A percentile compares a stretch with the other conserved stretches of the same genome.
Conservation (phyloP, 768 basidiomycete genomes). For the Gloeopeniophorella convolvens region DNA sequence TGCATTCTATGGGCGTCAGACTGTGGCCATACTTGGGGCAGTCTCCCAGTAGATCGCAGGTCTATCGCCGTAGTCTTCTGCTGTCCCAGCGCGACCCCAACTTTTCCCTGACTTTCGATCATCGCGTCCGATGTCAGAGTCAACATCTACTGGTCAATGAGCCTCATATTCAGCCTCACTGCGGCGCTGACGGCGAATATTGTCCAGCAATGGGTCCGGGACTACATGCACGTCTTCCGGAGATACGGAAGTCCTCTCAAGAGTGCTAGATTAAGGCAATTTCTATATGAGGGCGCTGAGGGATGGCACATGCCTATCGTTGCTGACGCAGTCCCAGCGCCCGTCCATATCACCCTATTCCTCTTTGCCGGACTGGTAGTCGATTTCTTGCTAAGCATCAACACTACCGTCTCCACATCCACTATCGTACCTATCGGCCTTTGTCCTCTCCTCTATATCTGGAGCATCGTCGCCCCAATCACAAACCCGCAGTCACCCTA, state of each 20-base stretch:
- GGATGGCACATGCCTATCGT: conserved; percentile 36
- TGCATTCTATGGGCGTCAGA: not conserved
- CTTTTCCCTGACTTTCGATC: conserved; percentile 13
- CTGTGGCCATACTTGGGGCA: conserved; percentile 1
- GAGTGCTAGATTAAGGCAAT: conserved; percentile 39
- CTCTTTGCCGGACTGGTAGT: conserved; percentile 45
- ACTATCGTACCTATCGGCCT: not conserved
- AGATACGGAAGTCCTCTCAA: conserved; percentile 25
- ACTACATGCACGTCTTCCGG: conserved; percentile 29
- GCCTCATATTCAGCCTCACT: conserved; percentile 33
- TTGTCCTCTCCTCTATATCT: conserved; percentile 11
- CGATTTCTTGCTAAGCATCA: conserved; percentile 35
- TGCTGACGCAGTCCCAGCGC: conserved; percentile 39
- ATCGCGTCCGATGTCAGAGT: conserved; percentile 32
- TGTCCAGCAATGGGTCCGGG: conserved; percentile 43
- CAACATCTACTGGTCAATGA: conserved; percentile 38
- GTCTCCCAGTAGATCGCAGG: conserved; percentile 9
- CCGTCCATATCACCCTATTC: conserved; percentile 44
- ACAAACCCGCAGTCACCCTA: conserved; percentile 7
- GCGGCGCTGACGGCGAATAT: conserved; percentile 41
- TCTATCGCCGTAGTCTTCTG: not conserved
- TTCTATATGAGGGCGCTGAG: conserved; percentile 30
- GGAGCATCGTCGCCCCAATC: conserved; percentile 8
- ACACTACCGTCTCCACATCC: conserved; percentile 3
- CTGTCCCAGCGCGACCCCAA: not conserved